A percentile compares a stretch with the other conserved stretches of the same genome.
Evolutionary conservation across 2,329 filamentous ascomycete genomes (phyloP).

Genomic region (Biscogniauxia mediterranea): DNA sequence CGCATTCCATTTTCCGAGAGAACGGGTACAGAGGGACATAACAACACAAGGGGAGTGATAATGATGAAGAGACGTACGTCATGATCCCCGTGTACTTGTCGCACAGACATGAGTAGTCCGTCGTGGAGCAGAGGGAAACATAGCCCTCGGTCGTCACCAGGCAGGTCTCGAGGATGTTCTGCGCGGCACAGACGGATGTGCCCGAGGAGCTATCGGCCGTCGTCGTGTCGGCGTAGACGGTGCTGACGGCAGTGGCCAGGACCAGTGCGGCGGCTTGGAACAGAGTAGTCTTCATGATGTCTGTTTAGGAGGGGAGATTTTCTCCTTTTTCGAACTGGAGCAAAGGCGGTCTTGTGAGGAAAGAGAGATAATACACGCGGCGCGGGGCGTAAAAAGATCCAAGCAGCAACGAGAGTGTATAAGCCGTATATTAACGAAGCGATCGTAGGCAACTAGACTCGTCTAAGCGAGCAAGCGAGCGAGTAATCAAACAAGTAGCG

Average conservation of each 20-base stretch:
- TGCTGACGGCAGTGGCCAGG: conserved; percentile 27
- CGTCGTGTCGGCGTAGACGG: conserved; percentile 16
- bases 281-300: conserved; percentile 24
- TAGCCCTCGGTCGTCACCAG: conserved; percentile 36
- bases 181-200: conserved; percentile 31
- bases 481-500: neutral
- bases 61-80: conserved; percentile 37
- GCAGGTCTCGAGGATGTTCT: conserved; percentile 38
- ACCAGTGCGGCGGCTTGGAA: conserved; percentile 24
- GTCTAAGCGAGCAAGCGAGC: neutral
- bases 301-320: neutral
- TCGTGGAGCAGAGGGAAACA: conserved; percentile 29
- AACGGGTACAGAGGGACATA: no score
- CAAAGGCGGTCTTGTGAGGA: neutral
- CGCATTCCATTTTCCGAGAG: no score
- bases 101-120: conserved; percentile 52
- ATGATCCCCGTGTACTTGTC: conserved; percentile 50
- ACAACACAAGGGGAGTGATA: neutral
- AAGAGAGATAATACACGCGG: conserved; percentile 1
- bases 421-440: no score
- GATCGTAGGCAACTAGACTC: neutral
- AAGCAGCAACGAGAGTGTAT: no score
- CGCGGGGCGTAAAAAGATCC: no score
- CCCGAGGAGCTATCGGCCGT: conserved; percentile 7
- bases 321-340: neutral